phyloP scores from a whole-genome alignment of 2,329 filamentous ascomycete species.

The Fusarium sp. region DNA sequence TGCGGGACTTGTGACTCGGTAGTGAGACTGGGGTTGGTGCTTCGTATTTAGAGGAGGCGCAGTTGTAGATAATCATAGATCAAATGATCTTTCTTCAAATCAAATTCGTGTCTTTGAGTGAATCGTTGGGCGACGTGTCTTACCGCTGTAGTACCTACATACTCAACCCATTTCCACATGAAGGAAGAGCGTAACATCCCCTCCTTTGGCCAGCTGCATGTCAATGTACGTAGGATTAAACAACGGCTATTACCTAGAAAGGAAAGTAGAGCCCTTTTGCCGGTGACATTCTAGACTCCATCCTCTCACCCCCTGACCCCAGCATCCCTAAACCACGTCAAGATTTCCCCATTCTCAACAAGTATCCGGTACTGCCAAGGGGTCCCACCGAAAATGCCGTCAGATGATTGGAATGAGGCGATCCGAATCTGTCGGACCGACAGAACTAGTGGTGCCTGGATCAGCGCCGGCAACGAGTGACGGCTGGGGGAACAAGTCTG shows the following conservation, averaged over 20 bases:
- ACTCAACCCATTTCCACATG: neutral
- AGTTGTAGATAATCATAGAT: neutral
- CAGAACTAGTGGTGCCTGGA: slow-evolving; percentile 4
- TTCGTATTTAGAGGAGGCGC: neutral
- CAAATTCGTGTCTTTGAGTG: neutral
- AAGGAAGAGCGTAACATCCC: neutral
- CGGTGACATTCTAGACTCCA: too few relatives aligned
- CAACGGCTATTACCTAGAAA: neutral
- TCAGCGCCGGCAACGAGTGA: neutral
- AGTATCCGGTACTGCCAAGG: neutral
- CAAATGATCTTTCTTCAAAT: neutral
- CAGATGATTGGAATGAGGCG: slow-evolving; percentile 18
- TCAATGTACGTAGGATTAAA: neutral
- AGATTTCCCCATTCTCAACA: neutral
- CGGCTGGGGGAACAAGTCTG: slow-evolving; percentile 13
- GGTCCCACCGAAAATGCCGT: slow-evolving; percentile 12
- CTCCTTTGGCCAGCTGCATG: neutral
- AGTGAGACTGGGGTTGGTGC: neutral
- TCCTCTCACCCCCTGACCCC: neutral
- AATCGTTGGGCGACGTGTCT: neutral
- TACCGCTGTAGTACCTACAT: neutral
- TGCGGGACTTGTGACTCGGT: neutral
- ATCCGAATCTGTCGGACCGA: slow-evolving; percentile 24
- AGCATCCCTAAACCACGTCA: neutral
- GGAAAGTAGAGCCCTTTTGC: neutral